Base-by-base conservation (phyloP, 495 filamentous ascomycete species). In the Cercophora sp. region DNA sequence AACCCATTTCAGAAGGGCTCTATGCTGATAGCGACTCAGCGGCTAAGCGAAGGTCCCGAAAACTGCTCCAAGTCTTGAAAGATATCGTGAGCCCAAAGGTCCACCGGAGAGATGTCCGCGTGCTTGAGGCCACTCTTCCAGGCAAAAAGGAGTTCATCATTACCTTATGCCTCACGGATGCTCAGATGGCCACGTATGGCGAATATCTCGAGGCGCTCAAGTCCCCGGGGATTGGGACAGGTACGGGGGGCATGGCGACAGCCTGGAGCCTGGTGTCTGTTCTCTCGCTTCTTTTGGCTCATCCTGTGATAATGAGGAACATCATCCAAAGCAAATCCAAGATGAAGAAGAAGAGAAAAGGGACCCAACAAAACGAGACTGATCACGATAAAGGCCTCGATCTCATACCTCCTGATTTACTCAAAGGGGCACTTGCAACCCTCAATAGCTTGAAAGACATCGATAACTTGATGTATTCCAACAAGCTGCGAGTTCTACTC, bases 141-240 rank as follows among this genome's bases (percentile, higher is more conserved):
- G 60, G 68, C 0, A 97, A 96, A 57, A 78, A 75, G 11, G 91
- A 97, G 58, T 96, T 94, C 60, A 74, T 94, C 29, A 76, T 96
- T 34, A 83, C 73, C 0, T 73, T 96, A 6, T 78, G 85, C 4
- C 62, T 93, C 25, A 90, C 87, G 0, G 51, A 68, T 1, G n/a
- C 86, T 0, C 91, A 96, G 64, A 65, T 61, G 25, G 50, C 72
- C 4, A 73, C 81, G 0, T 96, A 96, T 65, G 66, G 78, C 46
- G 54, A 66, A 1, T 91, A 82, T 64, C 71, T 88, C 9, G 45
- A 63, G 1, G 44, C 56, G 8, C 51, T 61, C 11, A 61, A 15
- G 5, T 52, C 41, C 18, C 27, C 48, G 0, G 15, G 11, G 13
- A 8, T 49, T 1, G 24, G 58, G 19, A 3, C 24, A 27, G 23